These are phyloP conservation scores for Ganoderma boninense DNA, from an alignment of 1,284 basidiomycete genomes.

Conservation along the genomic window DNA sequence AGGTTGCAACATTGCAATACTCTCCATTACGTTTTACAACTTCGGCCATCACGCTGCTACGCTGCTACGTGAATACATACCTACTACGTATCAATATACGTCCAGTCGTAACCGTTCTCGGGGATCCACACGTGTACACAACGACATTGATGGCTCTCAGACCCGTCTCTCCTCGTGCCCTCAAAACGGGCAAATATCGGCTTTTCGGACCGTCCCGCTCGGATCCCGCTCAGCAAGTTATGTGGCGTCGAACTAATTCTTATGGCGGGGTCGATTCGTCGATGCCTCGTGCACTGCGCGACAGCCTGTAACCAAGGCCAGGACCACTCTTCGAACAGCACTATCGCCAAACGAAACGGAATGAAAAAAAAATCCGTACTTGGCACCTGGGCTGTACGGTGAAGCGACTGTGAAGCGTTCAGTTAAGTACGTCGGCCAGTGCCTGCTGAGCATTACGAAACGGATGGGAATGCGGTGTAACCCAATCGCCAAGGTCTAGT, in stretches of 20 bases:
- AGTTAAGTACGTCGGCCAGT: neutral
- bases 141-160: neutral
- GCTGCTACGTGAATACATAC: no score
- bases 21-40: no score
- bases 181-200: neutral
- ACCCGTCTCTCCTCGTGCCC: neutral
- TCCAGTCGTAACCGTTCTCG: no score
- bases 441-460: no score
- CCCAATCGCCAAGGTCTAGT: no score
- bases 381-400: neutral
- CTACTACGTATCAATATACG: no score
- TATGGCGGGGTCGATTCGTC: neutral
- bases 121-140: conserved; percentile 5
- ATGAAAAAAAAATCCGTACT: neutral
- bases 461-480: no score
- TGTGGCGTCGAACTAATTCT: neutral
- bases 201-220: neutral
- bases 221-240: neutral
- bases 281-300: neutral
- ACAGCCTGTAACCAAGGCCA: neutral
- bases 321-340: neutral
- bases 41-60: no score
- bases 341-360: neutral
- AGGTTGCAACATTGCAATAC: no score
- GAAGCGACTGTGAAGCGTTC: neutral